Percentiles rank a stretch among this genome's conserved stretches.
Evolutionary conservation across 106 monocot species (phyloP).

Genomic region (Triglochin maritima): DNA sequence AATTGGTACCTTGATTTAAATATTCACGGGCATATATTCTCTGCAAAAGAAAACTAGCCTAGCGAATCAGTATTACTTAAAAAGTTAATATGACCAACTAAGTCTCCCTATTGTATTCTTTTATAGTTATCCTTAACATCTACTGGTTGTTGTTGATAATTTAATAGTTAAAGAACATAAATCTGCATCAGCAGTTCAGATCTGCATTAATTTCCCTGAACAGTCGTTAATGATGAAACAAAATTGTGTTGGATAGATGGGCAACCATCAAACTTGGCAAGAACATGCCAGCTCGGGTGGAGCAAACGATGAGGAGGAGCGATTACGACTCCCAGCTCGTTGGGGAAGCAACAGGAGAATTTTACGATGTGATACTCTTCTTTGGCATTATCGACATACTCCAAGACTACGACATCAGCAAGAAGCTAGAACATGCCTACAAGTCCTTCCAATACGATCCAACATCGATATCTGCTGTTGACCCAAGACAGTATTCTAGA

Average conservation of each 20-base stretch:
- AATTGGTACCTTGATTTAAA: neutral
- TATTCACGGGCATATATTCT: neutral
- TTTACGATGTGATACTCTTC: conserved; percentile 52
- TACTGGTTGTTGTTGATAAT: neutral
- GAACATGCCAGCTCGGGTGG: conserved; percentile 68
- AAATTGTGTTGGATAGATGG: conserved; percentile 17
- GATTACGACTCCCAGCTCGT: conserved; percentile 33
- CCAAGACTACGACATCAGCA: conserved; percentile 85
- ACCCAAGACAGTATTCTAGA: conserved; percentile 61
- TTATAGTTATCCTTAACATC: too few relatives aligned
- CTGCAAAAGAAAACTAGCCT: too few relatives aligned
- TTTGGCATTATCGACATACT: conserved; percentile 94
- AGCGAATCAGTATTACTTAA: too few relatives aligned
- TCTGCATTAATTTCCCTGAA: too few relatives aligned
- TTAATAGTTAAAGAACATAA: neutral
- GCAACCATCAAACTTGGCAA: conserved; percentile 41
- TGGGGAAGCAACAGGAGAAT: conserved; percentile 58
- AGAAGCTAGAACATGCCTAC: conserved; percentile 81
- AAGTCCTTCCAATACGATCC: conserved; percentile 80
- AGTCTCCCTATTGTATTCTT: too few relatives aligned
- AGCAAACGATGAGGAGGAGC: conserved; percentile 26
- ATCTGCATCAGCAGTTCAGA: neutral
- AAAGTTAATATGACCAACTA: too few relatives aligned
- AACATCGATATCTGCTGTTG: conserved; percentile 77
- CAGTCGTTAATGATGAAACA: too few relatives aligned